Conservation (phyloP, 1,284 basidiomycete genomes). For the Sporisorium graminicola region DNA sequence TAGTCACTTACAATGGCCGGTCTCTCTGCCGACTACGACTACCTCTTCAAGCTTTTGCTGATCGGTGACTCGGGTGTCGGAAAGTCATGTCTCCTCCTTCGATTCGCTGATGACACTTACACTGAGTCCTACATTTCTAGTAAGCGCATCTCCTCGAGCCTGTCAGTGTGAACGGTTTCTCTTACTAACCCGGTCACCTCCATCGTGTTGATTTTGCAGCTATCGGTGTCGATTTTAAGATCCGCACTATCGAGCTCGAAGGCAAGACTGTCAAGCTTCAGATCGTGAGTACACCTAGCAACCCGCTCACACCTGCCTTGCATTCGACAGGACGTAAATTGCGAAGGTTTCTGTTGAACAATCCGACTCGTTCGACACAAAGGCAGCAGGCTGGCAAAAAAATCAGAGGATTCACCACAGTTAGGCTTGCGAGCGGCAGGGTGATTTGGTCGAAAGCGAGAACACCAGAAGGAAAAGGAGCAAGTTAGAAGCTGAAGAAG, state of each 20-base stretch:
- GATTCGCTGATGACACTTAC: slow-evolving; percentile 72
- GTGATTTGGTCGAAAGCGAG: background rate
- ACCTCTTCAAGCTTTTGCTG: slow-evolving; percentile 70
- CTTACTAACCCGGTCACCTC: background rate
- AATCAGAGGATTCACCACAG: background rate
- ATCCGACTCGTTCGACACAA: background rate
- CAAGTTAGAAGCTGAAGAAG: background rate
- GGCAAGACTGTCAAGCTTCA: slow-evolving; percentile 99
- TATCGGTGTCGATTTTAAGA: slow-evolving; percentile 91
- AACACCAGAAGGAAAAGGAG: background rate
- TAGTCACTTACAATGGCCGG: slow-evolving; percentile 52
- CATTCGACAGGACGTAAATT: too few relatives aligned
- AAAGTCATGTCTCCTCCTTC: slow-evolving; percentile 75
- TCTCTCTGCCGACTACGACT: slow-evolving; percentile 68
- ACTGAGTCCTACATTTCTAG: slow-evolving; percentile 72
- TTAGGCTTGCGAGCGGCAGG: background rate
- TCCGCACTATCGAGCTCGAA: slow-evolving; percentile 98
- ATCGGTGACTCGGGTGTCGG: slow-evolving; percentile 91
- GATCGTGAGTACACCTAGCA: slow-evolving; percentile 80
- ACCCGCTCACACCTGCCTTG: background rate
- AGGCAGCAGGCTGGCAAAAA: background rate
- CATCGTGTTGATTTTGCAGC: slow-evolving; percentile 10
- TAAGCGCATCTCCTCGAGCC: slow-evolving; percentile 36
- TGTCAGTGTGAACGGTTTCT: background rate
- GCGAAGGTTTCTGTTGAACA: background rate